Base-by-base conservation (phyloP, 129 eudicot genomes). In the Escallonia rubra region DNA sequence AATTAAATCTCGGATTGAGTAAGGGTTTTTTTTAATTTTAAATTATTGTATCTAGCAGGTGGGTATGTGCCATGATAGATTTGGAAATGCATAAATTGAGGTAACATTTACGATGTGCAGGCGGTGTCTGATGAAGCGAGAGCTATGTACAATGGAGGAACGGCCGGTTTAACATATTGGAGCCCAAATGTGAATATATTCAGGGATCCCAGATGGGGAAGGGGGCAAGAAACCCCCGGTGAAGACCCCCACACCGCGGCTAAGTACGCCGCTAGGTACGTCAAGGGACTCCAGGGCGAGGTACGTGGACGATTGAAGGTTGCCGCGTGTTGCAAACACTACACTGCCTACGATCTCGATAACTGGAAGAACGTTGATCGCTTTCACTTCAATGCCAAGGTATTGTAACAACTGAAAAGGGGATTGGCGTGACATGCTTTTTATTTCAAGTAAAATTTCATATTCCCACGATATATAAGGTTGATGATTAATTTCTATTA, bases 141-240 rank as follows among this genome's bases (percentile, higher is more conserved):
- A 41, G 99, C 99, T 11, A 89, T 93, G 99, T 86, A 93, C 67
- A 93, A 93, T 53, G 95, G 95, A 72, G 99, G 99, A 61, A 55
- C 50, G 74, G 96, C 95, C 0, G 96, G 96, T 11, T 59, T 93
- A 34, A 93, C 99, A 42, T 93, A 62, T 77, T 93, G 99, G 99
- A 93, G 99, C 67, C 99, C 99, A 43, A 93, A 93, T 71, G 95
- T 93, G 69, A 93, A 93, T 62, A 89, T 93, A 38, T 84, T 89
- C 12, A 79, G 99, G 39, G 99, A 93, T 69, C 99, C 99, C 0
- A 81, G 99, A 53, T 93, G 99, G 99, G 99, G 99, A 0, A 76
- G 99, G 43, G 99, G 96, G 51, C 99, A 89, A 68, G 99, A 93
- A 81, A 93, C 99, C 2, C 99, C 99, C 1, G 99, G 99, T 3